Evolutionary conservation across 1,284 basidiomycete genomes (phyloP), one percentile per base, ranked within the genome.

Genomic region (Anthracocystis setariae): DNA sequence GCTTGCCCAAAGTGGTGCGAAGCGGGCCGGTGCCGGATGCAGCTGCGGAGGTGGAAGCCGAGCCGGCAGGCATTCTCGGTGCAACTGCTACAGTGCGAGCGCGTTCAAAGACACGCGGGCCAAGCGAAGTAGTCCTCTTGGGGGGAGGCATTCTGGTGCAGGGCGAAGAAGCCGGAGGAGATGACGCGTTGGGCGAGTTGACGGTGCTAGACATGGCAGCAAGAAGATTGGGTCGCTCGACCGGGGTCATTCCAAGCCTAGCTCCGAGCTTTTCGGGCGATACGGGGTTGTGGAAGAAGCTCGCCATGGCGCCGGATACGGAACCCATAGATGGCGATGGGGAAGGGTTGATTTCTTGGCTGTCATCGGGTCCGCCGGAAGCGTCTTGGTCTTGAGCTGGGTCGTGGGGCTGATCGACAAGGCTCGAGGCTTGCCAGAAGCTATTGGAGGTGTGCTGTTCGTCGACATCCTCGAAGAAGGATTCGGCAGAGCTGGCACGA

Each of bases 261-360:
- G 46, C 43, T 8, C 25, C 61, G 20, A 54, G 55, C 59, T 73
- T 70, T 40, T 80, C 66, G 15, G 79, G 79, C 12, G 78, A 80
- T 37, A 76, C 44, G 1, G 79, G 79, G 25, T 79, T 65, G 53
- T 66, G 78, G 46, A 81, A 81, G 64, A 77, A 81, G 53, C 54
- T 65, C 17, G 69, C 76, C 54, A 81, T 74, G 38, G 64, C 48
- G 3, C 66, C 72, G 2, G 59, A 53, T 8, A 57, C 12, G 12
- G 64, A 67, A 10, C 44, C 43, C 64, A 67, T 67, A 1, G 74
- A 65, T 2, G 76, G 63, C 3, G 70, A 66, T 5, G 76, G 74
- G 7, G 74, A 73, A 21, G 67, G 74, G 10, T 72, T 59, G 47
- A 48, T 46, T 35, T 61, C 55, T 13, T 54, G 33, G 39, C 21